Conservation (phyloP, 2,329 filamentous ascomycete species). For the Claviceps lovelessii region DNA sequence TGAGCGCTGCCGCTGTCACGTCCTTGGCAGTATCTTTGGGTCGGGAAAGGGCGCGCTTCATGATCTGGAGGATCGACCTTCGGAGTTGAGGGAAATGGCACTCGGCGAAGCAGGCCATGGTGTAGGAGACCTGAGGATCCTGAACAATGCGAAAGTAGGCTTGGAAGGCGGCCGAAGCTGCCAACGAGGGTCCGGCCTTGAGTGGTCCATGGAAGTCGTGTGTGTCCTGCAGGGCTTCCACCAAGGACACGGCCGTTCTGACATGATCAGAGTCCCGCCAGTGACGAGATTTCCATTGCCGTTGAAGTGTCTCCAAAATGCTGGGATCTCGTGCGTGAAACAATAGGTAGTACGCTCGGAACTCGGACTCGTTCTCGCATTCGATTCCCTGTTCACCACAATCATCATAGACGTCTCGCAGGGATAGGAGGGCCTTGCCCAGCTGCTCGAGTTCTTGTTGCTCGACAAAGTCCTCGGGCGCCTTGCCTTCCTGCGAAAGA, state of each 20-base stretch:
- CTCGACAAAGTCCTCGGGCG: conserved; percentile 47
- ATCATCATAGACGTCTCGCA: conserved; percentile 53
- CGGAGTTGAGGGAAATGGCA: conserved; percentile 51
- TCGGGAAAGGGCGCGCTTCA: conserved; percentile 41
- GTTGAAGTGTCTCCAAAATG: conserved; percentile 37
- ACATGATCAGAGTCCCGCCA: conserved; percentile 43
- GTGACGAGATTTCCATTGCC: conserved; percentile 40
- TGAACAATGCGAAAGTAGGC: conserved; percentile 48
- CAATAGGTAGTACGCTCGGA: conserved; percentile 50
- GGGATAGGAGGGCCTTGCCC: conserved; percentile 48
- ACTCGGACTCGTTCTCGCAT: conserved; percentile 51
- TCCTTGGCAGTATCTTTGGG: conserved; percentile 44
- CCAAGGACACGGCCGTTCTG: conserved; percentile 45
- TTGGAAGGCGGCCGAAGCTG: conserved; percentile 34
- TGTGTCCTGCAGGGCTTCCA: conserved; percentile 45
- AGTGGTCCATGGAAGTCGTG: conserved; percentile 43
- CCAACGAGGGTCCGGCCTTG: conserved; percentile 32
- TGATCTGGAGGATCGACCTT: conserved; percentile 39
- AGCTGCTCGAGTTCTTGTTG: conserved; percentile 56
- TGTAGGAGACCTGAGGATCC: conserved; percentile 45
- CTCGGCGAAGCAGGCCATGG: conserved; percentile 55
- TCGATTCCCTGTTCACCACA: conserved; percentile 42
- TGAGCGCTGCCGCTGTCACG: conserved; percentile 41
- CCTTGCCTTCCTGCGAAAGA: conserved; percentile 40
- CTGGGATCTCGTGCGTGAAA: conserved; percentile 46